These are phyloP conservation scores for Lichtheimia ornata DNA, from an alignment of 371 early-diverging fungal genomes.

Conservation along the genomic window DNA sequence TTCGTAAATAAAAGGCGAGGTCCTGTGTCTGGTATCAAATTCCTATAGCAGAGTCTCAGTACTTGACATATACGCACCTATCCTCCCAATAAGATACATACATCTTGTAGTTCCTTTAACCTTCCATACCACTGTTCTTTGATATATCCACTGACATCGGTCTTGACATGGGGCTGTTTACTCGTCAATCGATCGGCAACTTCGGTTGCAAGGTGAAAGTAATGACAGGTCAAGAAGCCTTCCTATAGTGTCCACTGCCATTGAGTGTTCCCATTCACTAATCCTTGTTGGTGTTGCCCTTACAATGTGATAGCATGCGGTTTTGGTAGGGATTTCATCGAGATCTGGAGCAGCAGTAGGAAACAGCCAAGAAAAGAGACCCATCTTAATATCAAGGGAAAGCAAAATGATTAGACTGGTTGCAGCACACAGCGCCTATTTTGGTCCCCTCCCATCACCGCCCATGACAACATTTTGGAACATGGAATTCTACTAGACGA, in stretches of 20 bases:
- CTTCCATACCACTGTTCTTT: constrained; percentile 47
- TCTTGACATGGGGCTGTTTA: constrained; percentile 38
- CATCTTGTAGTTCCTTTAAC: constrained; percentile 44
- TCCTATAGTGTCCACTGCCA: constrained; percentile 26
- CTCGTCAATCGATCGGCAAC: constrained; percentile 39
- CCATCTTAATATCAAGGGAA: constrained; percentile 18
- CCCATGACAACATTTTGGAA: too few species aligned
- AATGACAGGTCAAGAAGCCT: constrained; percentile 49
- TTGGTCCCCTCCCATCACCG: too few species aligned
- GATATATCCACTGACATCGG: constrained; percentile 47
- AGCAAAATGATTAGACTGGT: neutral
- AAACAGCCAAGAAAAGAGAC: constrained; percentile 35
- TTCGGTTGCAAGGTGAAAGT: constrained; percentile 46
- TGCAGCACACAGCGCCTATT: too few species aligned
- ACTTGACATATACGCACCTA: neutral
- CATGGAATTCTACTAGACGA: too few species aligned
- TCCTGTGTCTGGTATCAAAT: constrained; percentile 37
- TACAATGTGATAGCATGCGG: constrained; percentile 50
- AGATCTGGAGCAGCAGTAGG: constrained; percentile 9
- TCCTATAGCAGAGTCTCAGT: constrained; percentile 20
- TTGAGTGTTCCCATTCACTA: neutral
- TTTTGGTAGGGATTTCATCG: constrained; percentile 44
- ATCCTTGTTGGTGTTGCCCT: neutral
- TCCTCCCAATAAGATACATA: constrained; percentile 7
- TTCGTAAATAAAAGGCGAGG: constrained; percentile 60